These are phyloP conservation scores for Phalaenopsis aphrodite DNA, from an alignment of 106 monocot species.

Conservation along the genomic window DNA sequence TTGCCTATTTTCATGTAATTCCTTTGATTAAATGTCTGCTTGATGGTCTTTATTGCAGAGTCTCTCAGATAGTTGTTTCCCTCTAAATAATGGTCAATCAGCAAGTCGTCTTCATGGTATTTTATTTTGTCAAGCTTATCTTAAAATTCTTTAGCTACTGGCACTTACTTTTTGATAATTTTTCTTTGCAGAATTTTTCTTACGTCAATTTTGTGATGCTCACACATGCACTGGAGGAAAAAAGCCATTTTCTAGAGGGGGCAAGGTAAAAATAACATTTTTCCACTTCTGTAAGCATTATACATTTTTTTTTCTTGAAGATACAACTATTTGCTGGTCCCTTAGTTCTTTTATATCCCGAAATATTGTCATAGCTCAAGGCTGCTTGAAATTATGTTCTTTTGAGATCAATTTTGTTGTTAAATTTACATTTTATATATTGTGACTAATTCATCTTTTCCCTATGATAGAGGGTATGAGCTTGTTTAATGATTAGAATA, in stretches of 20 bases:
- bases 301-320: background rate
- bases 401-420: background rate
- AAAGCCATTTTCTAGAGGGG: constrained; percentile 84
- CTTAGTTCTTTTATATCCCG: background rate
- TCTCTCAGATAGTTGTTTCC: constrained; percentile 94
- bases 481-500: background rate
- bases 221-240: constrained; percentile 61
- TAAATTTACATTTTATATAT: background rate
- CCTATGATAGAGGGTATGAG: background rate
- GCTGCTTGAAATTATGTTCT: background rate
- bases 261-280: constrained; percentile 39
- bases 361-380: background rate
- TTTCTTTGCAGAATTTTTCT: constrained; percentile 68
- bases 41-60: constrained; percentile 35
- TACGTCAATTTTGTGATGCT: constrained; percentile 95
- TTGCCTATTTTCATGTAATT: background rate
- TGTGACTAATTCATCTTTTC: background rate
- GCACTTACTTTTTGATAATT: background rate
- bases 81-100: constrained; percentile 39
- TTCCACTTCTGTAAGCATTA: background rate
- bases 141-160: background rate
- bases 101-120: constrained; percentile 95
- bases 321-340: background rate
- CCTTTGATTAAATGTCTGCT: background rate
- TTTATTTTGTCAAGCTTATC: background rate